Percentiles rank a stretch among this genome's conserved stretches.
These are phyloP conservation scores for Glaciozyma martinii DNA, from an alignment of 768 basidiomycete genomes.

Conservation along the genomic window DNA sequence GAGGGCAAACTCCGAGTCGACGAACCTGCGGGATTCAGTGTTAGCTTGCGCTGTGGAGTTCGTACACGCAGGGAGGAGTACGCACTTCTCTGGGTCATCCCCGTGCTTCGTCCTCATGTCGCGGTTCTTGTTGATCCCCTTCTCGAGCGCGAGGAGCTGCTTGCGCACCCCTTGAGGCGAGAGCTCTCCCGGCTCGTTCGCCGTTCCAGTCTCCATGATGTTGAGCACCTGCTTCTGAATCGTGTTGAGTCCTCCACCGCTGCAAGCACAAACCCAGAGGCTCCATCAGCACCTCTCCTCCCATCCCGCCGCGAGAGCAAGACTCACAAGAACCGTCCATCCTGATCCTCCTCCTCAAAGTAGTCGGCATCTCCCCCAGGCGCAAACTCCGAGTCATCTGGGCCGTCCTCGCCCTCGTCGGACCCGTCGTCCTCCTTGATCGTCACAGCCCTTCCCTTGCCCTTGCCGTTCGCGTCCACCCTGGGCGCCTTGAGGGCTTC, in stretches of 20 bases:
- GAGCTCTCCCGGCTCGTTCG: slow-evolving; percentile 15
- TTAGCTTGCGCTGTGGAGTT: background rate
- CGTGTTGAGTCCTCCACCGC: slow-evolving; percentile 77
- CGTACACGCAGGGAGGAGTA: background rate
- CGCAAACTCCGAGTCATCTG: slow-evolving; percentile 50
- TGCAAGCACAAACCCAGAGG: slow-evolving; percentile 64
- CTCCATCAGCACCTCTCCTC: slow-evolving; percentile 11
- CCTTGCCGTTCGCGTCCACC: slow-evolving; percentile 14
- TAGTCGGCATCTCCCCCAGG: slow-evolving; percentile 86
- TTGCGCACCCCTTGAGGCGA: slow-evolving; percentile 63
- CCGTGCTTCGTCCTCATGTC: slow-evolving; percentile 54
- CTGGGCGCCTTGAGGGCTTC: slow-evolving; percentile 14
- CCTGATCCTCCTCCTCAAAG: slow-evolving; percentile 60
- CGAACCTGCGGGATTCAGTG: slow-evolving; percentile 60
- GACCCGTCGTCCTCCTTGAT: slow-evolving; percentile 52
- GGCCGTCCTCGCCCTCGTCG: slow-evolving; percentile 43
- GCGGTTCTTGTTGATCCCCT: slow-evolving; percentile 86
- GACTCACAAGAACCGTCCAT: slow-evolving; percentile 34
- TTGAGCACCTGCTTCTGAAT: slow-evolving; percentile 93
- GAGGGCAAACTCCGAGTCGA: slow-evolving; percentile 94
- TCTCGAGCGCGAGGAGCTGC: slow-evolving; percentile 69
- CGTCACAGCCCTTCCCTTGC: slow-evolving; percentile 28
- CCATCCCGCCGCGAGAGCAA: background rate
- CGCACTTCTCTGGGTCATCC: slow-evolving; percentile 48
- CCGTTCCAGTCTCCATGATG: slow-evolving; percentile 61